phyloP scores from a whole-genome alignment of 306 rosid genomes.

The Calophaca sinica region DNA sequence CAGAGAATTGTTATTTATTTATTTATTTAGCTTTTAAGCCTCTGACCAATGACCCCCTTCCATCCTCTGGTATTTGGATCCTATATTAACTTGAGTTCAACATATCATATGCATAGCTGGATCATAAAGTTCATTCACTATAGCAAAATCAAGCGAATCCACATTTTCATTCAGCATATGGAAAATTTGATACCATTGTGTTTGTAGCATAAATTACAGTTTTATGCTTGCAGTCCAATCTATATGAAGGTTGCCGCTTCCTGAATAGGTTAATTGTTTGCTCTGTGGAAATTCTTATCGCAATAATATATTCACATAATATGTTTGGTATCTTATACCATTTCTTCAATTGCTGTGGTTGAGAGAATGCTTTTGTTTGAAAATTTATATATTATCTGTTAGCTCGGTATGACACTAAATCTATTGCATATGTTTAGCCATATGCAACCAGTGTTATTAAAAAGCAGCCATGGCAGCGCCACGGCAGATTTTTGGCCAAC shows the following conservation, averaged over 20 bases:
- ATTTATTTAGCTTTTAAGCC: too few species aligned
- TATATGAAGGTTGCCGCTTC: not conserved
- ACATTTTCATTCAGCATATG: not conserved
- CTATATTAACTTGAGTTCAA: not conserved
- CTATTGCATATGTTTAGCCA: not conserved
- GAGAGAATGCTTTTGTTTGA: not conserved
- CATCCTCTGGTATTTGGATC: not conserved
- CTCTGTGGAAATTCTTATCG: conserved; percentile 23
- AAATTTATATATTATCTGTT: not conserved
- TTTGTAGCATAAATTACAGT: not conserved
- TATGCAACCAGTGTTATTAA: too few species aligned
- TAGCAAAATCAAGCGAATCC: not conserved
- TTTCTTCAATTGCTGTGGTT: conserved; percentile 2
- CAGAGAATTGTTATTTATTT: not conserved
- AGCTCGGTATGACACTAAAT: not conserved
- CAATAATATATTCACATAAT: not conserved
- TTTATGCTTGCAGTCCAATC: not conserved
- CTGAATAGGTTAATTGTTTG: not conserved
- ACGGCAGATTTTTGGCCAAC: too few species aligned
- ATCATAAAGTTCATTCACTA: not conserved
- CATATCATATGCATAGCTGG: not conserved
- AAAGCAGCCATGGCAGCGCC: too few species aligned
- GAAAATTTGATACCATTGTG: not conserved
- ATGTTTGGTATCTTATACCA: conserved; percentile 14
- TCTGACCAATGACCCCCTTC: not conserved